A percentile compares a stretch with the other conserved stretches of the same genome.
Evolutionary conservation across 495 filamentous ascomycete species (phyloP).

Genomic region (Penicillium dipodomyicola): DNA sequence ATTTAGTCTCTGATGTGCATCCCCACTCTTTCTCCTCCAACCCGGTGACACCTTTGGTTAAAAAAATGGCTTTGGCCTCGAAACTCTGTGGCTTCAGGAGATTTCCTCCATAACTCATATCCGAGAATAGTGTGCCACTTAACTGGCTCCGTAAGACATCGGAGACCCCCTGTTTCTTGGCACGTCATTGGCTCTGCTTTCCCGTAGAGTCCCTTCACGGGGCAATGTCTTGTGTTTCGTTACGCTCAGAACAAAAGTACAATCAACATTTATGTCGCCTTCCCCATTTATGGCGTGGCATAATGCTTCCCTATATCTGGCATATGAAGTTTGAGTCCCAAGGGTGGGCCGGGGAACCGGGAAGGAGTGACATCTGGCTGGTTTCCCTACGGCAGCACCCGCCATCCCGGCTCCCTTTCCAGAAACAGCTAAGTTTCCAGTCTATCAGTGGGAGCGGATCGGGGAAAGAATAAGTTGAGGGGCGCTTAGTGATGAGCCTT

Average conservation of each 20-base stretch:
- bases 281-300: neutral
- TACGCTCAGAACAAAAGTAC: neutral
- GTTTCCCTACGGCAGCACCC: slow-evolving; percentile 22
- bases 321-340: neutral
- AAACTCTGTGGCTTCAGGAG: slow-evolving; percentile 1
- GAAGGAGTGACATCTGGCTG: slow-evolving; percentile 1
- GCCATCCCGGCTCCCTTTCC: slow-evolving; percentile 19
- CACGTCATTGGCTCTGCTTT: neutral
- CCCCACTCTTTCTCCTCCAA: neutral
- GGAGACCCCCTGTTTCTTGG: neutral
- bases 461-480: neutral
- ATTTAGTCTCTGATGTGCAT: neutral
- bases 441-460: slow-evolving; percentile 8
- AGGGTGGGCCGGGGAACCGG: neutral
- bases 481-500: neutral
- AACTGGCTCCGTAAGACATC: neutral
- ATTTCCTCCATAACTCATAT: neutral
- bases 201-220: neutral
- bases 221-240: neutral
- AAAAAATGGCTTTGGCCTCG: neutral
- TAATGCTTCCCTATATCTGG: too few species aligned
- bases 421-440: slow-evolving; percentile 12
- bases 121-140: neutral
- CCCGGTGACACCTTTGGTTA: neutral
- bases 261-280: neutral